These are phyloP conservation scores for Skeletonema marinoi DNA, from an alignment of 108 stramenopile genomes.

Conservation along the genomic window DNA sequence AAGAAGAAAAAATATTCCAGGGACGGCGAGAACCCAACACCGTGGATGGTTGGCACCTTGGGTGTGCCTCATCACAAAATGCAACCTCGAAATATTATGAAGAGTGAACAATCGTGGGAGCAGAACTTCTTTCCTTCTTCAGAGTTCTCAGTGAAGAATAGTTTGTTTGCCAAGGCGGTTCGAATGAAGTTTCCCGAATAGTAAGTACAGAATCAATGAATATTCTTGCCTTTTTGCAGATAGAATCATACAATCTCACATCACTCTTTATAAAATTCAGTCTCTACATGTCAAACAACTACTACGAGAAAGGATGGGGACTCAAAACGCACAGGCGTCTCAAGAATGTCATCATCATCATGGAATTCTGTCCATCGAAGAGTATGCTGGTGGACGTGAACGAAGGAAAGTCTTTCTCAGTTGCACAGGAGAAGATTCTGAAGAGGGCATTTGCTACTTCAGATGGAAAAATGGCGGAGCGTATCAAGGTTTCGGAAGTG, in stretches of 20 bases:
- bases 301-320: conserved; percentile 94
- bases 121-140: conserved; percentile 93
- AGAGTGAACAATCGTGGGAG: conserved; percentile 61
- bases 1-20: conserved; percentile 96
- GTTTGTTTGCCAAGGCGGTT: conserved; percentile 77
- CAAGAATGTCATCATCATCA: conserved; percentile 96
- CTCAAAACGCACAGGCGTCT: conserved; percentile 94
- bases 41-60: conserved; percentile 89
- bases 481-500: conserved; percentile 87
- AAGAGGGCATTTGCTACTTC: conserved; percentile 87
- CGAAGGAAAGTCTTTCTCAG: conserved; percentile 80
- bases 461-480: conserved; percentile 81
- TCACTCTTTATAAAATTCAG: not conserved
- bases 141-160: conserved; percentile 95
- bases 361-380: conserved; percentile 90
- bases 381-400: conserved; percentile 69
- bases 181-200: conserved; percentile 85
- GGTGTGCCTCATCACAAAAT: conserved; percentile 60
- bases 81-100: conserved; percentile 20
- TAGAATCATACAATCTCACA: not conserved
- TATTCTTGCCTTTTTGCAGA: not conserved
- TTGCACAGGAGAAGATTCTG: conserved; percentile 88
- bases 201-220: not conserved
- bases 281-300: conserved; percentile 91
- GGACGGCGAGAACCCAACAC: conserved; percentile 93